phyloP scores from a whole-genome alignment of 2,329 filamentous ascomycete genomes.

The Mycosphaerelloides madeirae region DNA sequence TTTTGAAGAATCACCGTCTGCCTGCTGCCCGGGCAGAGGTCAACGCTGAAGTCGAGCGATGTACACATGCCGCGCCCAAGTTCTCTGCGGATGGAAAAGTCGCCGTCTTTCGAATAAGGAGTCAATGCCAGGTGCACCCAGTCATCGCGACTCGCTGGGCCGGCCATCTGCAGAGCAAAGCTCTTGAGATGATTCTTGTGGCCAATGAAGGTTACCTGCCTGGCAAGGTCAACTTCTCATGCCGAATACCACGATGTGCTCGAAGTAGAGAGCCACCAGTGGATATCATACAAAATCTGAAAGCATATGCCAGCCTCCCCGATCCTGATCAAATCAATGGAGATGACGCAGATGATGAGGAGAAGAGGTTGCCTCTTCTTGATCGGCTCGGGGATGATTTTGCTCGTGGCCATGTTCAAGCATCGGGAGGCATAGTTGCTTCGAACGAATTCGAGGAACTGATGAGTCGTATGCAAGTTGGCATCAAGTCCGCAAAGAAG shows the following conservation, averaged over 20 bases:
- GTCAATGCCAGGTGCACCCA: slow-evolving; percentile 59
- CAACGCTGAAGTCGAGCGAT: slow-evolving; percentile 56
- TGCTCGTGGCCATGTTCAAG: slow-evolving; percentile 63
- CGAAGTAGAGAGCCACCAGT: slow-evolving; percentile 52
- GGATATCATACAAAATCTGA: slow-evolving; percentile 58
- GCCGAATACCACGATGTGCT: slow-evolving; percentile 56
- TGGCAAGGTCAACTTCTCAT: slow-evolving; percentile 63
- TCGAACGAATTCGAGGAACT: slow-evolving; percentile 62
- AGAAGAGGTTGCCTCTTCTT: slow-evolving; percentile 29
- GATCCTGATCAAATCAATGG: slow-evolving; percentile 27
- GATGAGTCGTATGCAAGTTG: slow-evolving; percentile 55
- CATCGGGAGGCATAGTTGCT: slow-evolving; percentile 60
- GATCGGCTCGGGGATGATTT: slow-evolving; percentile 59
- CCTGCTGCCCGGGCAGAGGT: slow-evolving; percentile 55
- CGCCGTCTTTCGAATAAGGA: slow-evolving; percentile 59
- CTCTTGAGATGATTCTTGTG: slow-evolving; percentile 60
- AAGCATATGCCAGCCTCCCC: slow-evolving; percentile 44
- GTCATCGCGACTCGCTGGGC: slow-evolving; percentile 65
- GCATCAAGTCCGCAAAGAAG: slow-evolving; percentile 47
- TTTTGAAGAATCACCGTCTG: slow-evolving; percentile 49
- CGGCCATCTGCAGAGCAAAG: slow-evolving; percentile 53
- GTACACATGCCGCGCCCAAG: slow-evolving; percentile 58
- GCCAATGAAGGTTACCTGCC: slow-evolving; percentile 63
- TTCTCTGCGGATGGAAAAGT: slow-evolving; percentile 60
- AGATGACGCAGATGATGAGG: slow-evolving; percentile 12